Evolutionary conservation across 164 flowering plant species (phyloP), one percentile per base, ranked within the genome.

Genomic region (Macadamia integrifolia): DNA sequence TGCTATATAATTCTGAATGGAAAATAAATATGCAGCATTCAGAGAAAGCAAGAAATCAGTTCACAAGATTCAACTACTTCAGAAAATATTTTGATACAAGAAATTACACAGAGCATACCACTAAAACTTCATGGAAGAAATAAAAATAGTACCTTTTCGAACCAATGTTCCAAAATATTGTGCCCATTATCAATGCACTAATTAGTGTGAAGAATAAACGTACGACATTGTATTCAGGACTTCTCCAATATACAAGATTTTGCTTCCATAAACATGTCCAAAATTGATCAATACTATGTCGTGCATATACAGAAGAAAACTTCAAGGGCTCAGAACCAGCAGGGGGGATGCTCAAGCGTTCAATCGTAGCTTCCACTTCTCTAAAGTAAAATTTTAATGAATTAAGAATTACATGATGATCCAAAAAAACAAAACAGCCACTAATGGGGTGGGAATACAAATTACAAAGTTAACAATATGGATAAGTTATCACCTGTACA

Each of bases 241-340:
- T 88, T 83, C 98, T 91, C 97, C 96, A 93, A 61, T 93, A 93
- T 12, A 88, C 85, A 65, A 87, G 87, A 70, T 81, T 83, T 81
- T 91, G 97, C 69, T 93, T 93, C 90, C 94, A 84, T 15, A 88
- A 72, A 79, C 96, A 91, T 9, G 70, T 65, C 50, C 15, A 40
- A 58, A 91, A 87, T 46, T 93, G 98, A 31, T 83, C 67, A 2
- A 76, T 6, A 29, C 30, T 35, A 67, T 67, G 69, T 80, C 84
- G 88, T 29, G 97, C 72, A 73, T 66, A 91, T 13, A 68, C 76
- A 9, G 94, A 50, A 31, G 81, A 29, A 72, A 93, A 93, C 56
- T 80, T 74, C 67, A 93, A 61, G 15, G 92, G 90, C 73, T 79
- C 66, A 68, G 96, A 84, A 68, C 85, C 91, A 66, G 80, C 62